Conservation (phyloP, 805 yeast species). For the Saccharomycopsis sp. region DNA sequence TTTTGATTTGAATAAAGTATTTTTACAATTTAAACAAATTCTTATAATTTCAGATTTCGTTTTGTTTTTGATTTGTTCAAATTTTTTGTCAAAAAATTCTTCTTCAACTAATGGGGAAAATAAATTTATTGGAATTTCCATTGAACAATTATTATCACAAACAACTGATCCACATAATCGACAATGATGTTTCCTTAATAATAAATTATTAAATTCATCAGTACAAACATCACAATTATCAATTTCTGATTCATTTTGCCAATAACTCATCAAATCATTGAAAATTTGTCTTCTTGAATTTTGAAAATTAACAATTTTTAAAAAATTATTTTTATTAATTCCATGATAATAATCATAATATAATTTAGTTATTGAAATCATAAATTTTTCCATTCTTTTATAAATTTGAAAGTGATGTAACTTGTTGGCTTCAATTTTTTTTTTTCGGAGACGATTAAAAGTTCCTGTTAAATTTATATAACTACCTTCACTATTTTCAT, state of each 20-base stretch:
- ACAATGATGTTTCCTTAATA: constrained; percentile 79
- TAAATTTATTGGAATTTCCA: constrained; percentile 44
- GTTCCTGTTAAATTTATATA: constrained; percentile 33
- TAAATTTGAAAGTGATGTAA: constrained; percentile 49
- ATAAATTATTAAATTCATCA: constrained; percentile 36
- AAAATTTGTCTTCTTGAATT: constrained; percentile 24
- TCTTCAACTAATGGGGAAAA: constrained; percentile 15
- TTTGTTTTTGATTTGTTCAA: neutral
- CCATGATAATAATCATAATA: constrained; percentile 20
- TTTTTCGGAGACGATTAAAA: constrained; percentile 34
- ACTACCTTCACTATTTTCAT: constrained; percentile 26
- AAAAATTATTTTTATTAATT: constrained; percentile 21
- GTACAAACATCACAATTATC: constrained; percentile 56
- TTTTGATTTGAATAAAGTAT: constrained; percentile 45
- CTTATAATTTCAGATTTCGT: constrained; percentile 30
- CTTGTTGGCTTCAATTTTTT: constrained; percentile 36
- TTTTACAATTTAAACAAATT: constrained; percentile 62
- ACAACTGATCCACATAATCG: constrained; percentile 76
- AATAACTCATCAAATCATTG: constrained; percentile 33
- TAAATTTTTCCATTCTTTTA: constrained; percentile 43
- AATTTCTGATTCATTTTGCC: constrained; percentile 49
- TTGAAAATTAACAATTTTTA: constrained; percentile 20
- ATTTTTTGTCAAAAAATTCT: neutral
- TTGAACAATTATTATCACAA: constrained; percentile 75
- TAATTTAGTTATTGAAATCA: constrained; percentile 23